A percentile compares a stretch with the other conserved stretches of the same genome.
Conservation (phyloP, 192 early-diverging fungal genomes). For the Backusella sp. region DNA sequence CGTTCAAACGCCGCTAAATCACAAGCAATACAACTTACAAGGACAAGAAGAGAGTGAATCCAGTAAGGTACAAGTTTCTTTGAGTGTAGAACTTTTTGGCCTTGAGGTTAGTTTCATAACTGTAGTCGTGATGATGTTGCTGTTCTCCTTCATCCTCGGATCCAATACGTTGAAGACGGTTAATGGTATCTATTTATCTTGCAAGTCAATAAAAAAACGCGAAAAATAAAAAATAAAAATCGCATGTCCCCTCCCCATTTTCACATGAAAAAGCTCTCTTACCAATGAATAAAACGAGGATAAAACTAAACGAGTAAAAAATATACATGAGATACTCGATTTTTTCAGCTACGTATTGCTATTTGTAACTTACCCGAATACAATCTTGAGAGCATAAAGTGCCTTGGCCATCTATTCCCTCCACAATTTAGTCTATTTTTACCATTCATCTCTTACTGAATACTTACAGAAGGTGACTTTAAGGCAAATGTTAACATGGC, state of each 20-base stretch:
- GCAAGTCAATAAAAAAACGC: neutral
- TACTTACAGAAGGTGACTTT: slow-evolving; percentile 41
- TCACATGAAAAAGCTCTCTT: slow-evolving; percentile 6
- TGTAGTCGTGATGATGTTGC: slow-evolving; percentile 30
- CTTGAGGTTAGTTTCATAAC: slow-evolving; percentile 37
- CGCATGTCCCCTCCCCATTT: neutral
- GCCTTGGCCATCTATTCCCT: slow-evolving; percentile 28
- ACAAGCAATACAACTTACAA: slow-evolving; percentile 32
- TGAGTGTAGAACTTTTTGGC: slow-evolving; percentile 59
- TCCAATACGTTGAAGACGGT: slow-evolving; percentile 41
- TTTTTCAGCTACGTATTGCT: neutral
- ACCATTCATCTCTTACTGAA: neutral
- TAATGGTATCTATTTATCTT: slow-evolving; percentile 45
- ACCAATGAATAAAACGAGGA: slow-evolving; percentile 59
- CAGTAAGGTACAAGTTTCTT: slow-evolving; percentile 61
- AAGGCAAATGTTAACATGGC: slow-evolving; percentile 48
- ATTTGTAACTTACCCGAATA: slow-evolving; percentile 46
- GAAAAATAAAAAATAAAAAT: too few species aligned
- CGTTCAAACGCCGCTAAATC: neutral
- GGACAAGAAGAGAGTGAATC: slow-evolving; percentile 60
- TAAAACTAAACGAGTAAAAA: slow-evolving; percentile 39
- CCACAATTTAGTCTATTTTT: neutral
- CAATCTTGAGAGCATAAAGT: slow-evolving; percentile 45
- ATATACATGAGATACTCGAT: neutral
- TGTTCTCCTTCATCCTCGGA: slow-evolving; percentile 20